Evolutionary conservation across 2,329 filamentous ascomycete genomes (phyloP).

Genomic region (Coniochaeta sp.): DNA sequence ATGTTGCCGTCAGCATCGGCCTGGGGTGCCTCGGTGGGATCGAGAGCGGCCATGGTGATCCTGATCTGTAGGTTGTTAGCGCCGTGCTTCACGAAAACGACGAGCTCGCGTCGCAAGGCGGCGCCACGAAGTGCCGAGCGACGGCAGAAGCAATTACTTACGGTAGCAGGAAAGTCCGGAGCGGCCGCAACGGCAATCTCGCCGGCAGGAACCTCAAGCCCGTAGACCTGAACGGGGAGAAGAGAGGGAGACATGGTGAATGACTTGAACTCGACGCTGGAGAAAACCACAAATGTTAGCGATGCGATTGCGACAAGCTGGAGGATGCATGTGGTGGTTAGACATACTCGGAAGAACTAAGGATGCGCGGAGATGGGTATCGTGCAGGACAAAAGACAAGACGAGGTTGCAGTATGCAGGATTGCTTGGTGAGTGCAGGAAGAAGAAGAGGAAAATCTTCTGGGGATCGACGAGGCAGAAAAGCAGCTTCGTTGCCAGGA

Average conservation of each 20-base stretch:
- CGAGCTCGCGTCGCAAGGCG: background rate
- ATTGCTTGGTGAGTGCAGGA: background rate
- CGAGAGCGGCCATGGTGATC: conserved; percentile 97
- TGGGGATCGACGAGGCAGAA: background rate
- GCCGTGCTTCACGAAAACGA: background rate
- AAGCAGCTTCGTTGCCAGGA: background rate
- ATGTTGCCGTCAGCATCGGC: conserved; percentile 56
- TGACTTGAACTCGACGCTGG: conserved; percentile 1
- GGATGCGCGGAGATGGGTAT: background rate
- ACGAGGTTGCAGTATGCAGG: background rate
- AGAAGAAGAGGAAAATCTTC: background rate
- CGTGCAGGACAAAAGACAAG: background rate
- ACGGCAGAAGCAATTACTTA: conserved; percentile 42
- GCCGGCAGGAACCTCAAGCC: conserved; percentile 82
- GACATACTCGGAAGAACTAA: background rate
- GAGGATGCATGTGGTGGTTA: background rate
- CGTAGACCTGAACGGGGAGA: conserved; percentile 72
- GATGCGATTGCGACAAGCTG: background rate
- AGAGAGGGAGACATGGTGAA: conserved; percentile 44
- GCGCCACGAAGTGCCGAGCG: background rate
- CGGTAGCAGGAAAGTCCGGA: conserved; percentile 74
- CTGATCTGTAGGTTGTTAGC: conserved; percentile 59
- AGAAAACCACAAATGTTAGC: background rate
- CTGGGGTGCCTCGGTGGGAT: conserved; percentile 72
- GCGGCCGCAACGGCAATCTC: conserved; percentile 75